These are phyloP conservation scores for Sisymbrium irio DNA, from an alignment of 345 rosid species.

Conservation along the genomic window DNA sequence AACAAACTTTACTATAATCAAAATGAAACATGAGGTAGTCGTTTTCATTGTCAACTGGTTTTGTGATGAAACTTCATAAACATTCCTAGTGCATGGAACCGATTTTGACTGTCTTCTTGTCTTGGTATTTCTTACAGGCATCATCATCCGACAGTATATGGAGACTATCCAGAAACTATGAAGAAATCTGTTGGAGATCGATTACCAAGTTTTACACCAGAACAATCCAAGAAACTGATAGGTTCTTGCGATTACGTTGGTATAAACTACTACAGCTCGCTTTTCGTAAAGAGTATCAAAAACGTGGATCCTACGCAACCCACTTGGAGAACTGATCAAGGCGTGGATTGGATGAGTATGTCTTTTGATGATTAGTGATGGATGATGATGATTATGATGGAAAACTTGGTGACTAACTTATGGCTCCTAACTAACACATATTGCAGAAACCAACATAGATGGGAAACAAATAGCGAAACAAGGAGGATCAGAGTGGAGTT, in stretches of 20 bases:
- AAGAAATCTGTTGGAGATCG: slow-evolving; percentile 42
- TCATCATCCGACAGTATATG: slow-evolving; percentile 48
- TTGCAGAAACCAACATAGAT: slow-evolving; percentile 34
- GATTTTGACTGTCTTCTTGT: slow-evolving; percentile 10
- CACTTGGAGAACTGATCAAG: slow-evolving; percentile 39
- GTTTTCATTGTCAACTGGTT: neutral
- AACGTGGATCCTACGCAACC: slow-evolving; percentile 32
- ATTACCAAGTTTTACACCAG: slow-evolving; percentile 55
- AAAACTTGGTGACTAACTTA: slow-evolving; percentile 9
- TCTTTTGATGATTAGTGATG: neutral
- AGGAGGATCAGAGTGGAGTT: slow-evolving; percentile 43
- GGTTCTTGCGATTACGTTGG: slow-evolving; percentile 61
- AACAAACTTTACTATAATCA: no score
- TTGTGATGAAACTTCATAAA: neutral
- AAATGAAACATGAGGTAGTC: neutral
- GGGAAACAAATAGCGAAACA: slow-evolving; percentile 37
- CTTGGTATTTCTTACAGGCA: slow-evolving; percentile 35
- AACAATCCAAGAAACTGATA: slow-evolving; percentile 41
- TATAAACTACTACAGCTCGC: slow-evolving; percentile 55
- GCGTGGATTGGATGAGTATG: slow-evolving; percentile 38
- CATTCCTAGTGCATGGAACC: neutral
- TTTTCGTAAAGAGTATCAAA: slow-evolving; percentile 28
- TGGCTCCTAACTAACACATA: neutral
- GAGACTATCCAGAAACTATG: slow-evolving; percentile 65
- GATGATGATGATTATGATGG: neutral